phyloP scores from a whole-genome alignment of 31 red algal species.

The Porphyra umbilicalis region DNA sequence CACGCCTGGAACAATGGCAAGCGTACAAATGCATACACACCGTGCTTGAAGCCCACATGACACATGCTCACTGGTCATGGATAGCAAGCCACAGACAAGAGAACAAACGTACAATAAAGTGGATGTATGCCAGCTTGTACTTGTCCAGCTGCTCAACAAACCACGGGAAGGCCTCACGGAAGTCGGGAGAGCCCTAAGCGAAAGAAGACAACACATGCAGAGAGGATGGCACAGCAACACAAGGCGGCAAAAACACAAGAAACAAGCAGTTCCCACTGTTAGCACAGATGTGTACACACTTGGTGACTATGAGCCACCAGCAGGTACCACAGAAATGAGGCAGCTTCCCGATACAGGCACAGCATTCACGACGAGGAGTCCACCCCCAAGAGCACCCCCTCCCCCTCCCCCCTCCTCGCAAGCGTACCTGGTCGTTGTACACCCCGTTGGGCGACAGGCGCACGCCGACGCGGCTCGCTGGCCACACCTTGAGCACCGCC shows the following conservation, averaged over 20 bases:
- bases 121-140: slow-evolving; percentile 13
- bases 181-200: background rate
- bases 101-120: slow-evolving; percentile 3
- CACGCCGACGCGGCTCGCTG: slow-evolving; percentile 5
- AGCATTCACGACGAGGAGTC: too few species aligned
- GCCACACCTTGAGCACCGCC: slow-evolving; percentile 7
- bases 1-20: background rate
- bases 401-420: too few species aligned
- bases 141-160: slow-evolving; percentile 1
- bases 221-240: too few species aligned
- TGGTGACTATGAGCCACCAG: too few species aligned
- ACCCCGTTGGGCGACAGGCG: slow-evolving; percentile 21
- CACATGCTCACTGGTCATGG: background rate
- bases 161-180: slow-evolving; percentile 3
- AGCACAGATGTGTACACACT: too few species aligned
- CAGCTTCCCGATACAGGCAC: too few species aligned
- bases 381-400: too few species aligned
- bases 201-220: too few species aligned
- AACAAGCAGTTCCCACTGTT: too few species aligned
- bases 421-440: slow-evolving; percentile 13
- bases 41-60: too few species aligned
- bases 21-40: background rate
- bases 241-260: too few species aligned
- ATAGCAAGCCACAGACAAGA: background rate
- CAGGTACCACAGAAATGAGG: too few species aligned